Base-by-base conservation (phyloP, 108 stramenopile genomes). In the Cylindrotheca closterium region DNA sequence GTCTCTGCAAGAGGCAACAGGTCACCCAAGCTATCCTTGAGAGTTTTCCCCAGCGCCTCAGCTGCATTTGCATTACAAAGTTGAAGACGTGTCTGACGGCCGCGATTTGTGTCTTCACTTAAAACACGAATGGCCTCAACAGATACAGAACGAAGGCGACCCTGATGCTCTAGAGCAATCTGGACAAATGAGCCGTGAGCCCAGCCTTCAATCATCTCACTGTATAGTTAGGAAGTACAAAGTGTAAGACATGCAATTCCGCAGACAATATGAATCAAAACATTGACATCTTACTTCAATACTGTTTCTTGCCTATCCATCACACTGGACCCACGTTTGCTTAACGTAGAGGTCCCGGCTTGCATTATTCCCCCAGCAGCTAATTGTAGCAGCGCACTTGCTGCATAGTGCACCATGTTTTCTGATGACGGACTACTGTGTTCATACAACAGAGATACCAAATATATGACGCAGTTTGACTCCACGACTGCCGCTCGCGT, bases 401-500 rank as follows among this genome's bases (percentile, higher is more conserved):
- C 82, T 7, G 80, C 85, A 62, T 50, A 79, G 23, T 68, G 48
- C n/a, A 58, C 73, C 37, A 83, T 69, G 17, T 82, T 68, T 33
- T 68, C 42, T 30, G 56, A 58, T 30, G 60, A 42, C 8, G 59
- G 64, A 12, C 65, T 26, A 30, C 46, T 51, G 47, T 69, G 71
- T 28, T 87, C 77, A 48, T 46, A 72, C 0, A 83, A 66, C 18
- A 87, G 34, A 10, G 73, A 65, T 15, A 83, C 70, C 4, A 87
- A 76, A 67, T 73, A 79, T 26, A 55, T 55, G 22, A 83, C 68
- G 29, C 85, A 73, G 26, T 68, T 61, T 5, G 79, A 62, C 32
- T 87, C 74, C 8, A 83, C 74, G 12, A 87, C 78, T 2, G 80
- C 85, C 26, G 82, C 85, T 15, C 85, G 55, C 1, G 85, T 83